Conservation (phyloP, 352 stramenopile species). For the Pythium brachiatum region DNA sequence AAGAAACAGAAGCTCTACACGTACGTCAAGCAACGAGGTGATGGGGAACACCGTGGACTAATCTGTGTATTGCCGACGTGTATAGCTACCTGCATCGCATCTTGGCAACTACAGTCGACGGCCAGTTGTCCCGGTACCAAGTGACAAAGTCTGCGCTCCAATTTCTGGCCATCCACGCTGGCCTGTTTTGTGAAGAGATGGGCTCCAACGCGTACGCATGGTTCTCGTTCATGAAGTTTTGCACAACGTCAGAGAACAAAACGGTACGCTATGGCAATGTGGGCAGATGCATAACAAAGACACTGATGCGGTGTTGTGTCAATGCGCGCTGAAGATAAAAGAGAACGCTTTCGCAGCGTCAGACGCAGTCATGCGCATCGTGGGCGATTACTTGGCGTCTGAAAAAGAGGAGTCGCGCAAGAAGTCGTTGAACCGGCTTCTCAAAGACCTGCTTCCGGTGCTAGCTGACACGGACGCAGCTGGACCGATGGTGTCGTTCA, state of each 20-base stretch:
- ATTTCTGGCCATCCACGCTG: constrained; percentile 47
- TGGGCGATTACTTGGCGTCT: constrained; percentile 40
- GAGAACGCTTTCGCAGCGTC: constrained; percentile 52
- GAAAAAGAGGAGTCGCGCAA: constrained; percentile 51
- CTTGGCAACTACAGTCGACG: constrained; percentile 54
- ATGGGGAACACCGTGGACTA: no score
- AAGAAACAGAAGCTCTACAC: constrained; percentile 64
- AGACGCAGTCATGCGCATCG: constrained; percentile 38
- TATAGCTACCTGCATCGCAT: constrained; percentile 58
- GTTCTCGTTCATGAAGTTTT: constrained; percentile 77
- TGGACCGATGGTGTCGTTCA: constrained; percentile 42
- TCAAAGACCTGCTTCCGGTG: constrained; percentile 67
- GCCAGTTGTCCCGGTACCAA: constrained; percentile 64
- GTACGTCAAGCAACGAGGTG: constrained; percentile 29
- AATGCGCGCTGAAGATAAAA: constrained; percentile 48
- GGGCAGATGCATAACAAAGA: no score
- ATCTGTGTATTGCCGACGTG: no score
- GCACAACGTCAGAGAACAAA: constrained; percentile 63
- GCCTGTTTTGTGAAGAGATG: constrained; percentile 50
- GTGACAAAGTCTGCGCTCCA: constrained; percentile 59
- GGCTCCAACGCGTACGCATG: constrained; percentile 45
- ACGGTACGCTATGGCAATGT: constrained; percentile 34
- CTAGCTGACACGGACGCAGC: constrained; percentile 46
- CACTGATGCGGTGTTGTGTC: background rate
- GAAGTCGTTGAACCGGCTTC: constrained; percentile 64